phyloP scores from a whole-genome alignment of 2,329 filamentous ascomycete species.

The Cyanodermella asteris region DNA sequence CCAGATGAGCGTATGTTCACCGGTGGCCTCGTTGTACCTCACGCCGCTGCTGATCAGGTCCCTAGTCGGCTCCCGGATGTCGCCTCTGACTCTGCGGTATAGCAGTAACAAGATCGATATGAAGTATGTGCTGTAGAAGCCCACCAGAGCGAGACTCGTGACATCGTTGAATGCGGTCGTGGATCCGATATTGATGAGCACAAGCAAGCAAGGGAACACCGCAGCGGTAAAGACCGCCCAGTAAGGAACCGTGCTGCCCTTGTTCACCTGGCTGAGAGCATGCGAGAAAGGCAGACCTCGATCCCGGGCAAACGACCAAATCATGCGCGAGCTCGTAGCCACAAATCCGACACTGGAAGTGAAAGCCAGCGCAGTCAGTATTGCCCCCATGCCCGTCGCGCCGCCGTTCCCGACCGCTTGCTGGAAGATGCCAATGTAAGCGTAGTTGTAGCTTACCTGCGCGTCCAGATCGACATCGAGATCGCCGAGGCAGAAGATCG shows the following conservation, averaged over 20 bases:
- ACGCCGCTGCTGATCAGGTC: neutral
- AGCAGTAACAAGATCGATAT: slow-evolving; percentile 24
- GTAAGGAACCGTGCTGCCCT: slow-evolving; percentile 19
- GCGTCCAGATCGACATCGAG: slow-evolving; percentile 9
- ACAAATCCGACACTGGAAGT: slow-evolving; percentile 5
- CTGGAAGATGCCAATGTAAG: slow-evolving; percentile 14
- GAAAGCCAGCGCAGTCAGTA: slow-evolving; percentile 5
- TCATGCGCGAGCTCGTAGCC: slow-evolving; percentile 6
- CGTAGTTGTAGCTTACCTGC: slow-evolving; percentile 10
- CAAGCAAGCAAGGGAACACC: slow-evolving; percentile 16
- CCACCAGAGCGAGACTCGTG: slow-evolving; percentile 28
- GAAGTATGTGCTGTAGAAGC: slow-evolving; percentile 31
- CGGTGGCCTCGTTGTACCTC: neutral
- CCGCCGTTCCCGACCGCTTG: slow-evolving; percentile 7
- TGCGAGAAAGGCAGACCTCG: slow-evolving; percentile 6
- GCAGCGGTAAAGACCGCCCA: slow-evolving; percentile 16
- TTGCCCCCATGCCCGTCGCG: slow-evolving; percentile 4
- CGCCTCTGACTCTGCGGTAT: slow-evolving; percentile 16
- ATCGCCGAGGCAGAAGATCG: slow-evolving; percentile 7
- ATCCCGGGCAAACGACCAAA: slow-evolving; percentile 8
- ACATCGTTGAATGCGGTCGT: slow-evolving; percentile 30
- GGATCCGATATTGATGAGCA: slow-evolving; percentile 31
- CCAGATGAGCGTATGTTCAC: slow-evolving; percentile 5
- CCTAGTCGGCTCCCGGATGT: slow-evolving; percentile 4
- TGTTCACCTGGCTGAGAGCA: slow-evolving; percentile 4